A percentile compares a stretch with the other conserved stretches of the same genome.
These are phyloP conservation scores for Ilex aquifolium DNA, from an alignment of 257 asterid species.

Conservation along the genomic window DNA sequence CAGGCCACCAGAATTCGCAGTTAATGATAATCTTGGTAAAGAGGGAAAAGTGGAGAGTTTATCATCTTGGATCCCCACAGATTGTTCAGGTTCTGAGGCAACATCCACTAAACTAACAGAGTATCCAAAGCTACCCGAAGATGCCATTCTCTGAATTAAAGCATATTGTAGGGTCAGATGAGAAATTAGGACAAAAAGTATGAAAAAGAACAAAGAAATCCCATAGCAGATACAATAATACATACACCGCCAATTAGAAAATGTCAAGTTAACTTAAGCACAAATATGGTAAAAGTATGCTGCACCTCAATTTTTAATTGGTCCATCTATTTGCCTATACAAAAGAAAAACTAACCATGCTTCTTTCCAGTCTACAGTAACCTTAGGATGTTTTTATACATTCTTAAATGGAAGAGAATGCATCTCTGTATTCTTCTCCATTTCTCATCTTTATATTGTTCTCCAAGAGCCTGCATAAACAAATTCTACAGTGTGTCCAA, in stretches of 20 bases:
- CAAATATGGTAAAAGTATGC: too few relatives aligned
- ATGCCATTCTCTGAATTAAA: conserved; percentile 52
- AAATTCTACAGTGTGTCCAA: too few relatives aligned
- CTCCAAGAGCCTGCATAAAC: too few relatives aligned
- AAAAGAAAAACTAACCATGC: too few relatives aligned
- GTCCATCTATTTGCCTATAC: too few relatives aligned
- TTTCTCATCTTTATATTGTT: too few relatives aligned
- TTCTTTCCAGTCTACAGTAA: too few relatives aligned
- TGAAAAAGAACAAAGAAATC: background rate
- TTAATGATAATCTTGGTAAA: conserved; percentile 22
- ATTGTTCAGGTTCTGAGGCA: conserved; percentile 34
- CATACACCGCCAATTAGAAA: background rate
- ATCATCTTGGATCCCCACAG: conserved; percentile 25
- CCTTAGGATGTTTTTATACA: too few relatives aligned
- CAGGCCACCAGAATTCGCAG: conserved; percentile 27
- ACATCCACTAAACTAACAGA: conserved; percentile 21
- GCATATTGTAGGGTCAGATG: conserved; percentile 22
- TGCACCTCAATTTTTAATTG: too few relatives aligned
- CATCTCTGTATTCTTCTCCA: too few relatives aligned
- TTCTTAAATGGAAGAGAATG: too few relatives aligned
- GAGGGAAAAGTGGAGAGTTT: conserved; percentile 26
- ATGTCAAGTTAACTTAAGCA: background rate
- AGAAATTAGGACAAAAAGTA: conserved; percentile 2
- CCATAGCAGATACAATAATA: background rate
- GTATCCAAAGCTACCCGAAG: conserved; percentile 59